Evolutionary conservation across 208 protist genomes (phyloP).

Genomic region (Blechomonas ayalai): DNA sequence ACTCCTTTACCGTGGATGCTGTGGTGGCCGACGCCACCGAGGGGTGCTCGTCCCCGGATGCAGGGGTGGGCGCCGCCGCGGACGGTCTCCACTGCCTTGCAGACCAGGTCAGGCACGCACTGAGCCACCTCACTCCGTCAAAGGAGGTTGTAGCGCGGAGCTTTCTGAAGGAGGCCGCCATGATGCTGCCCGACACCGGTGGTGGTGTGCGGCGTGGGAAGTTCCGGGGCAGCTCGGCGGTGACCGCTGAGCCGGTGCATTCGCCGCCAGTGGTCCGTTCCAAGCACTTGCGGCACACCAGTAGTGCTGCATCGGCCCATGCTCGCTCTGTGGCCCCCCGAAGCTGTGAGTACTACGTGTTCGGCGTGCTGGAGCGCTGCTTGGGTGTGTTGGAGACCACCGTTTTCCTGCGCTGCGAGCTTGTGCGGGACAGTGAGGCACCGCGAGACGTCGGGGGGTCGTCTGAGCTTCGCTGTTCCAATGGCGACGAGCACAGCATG

Average conservation of each 20-base stretch:
- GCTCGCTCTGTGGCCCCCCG: neutral
- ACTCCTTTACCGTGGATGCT: slow-evolving; percentile 38
- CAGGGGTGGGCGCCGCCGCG: neutral
- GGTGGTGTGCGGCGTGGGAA: neutral
- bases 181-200: slow-evolving; percentile 6
- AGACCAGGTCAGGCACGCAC: neutral
- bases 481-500: neutral
- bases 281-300: neutral
- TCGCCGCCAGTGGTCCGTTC: neutral
- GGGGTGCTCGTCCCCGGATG: too few relatives aligned
- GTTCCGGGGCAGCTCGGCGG: neutral
- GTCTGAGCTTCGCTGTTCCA: neutral
- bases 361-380: slow-evolving; percentile 49
- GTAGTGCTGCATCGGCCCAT: too few relatives aligned
- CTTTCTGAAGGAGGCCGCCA: slow-evolving; percentile 16
- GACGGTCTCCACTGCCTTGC: neutral
- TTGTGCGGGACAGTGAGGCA: slow-evolving; percentile 18
- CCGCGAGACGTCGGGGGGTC: neutral
- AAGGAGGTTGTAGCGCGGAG: slow-evolving; percentile 8
- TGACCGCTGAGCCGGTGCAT: neutral
- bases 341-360: slow-evolving; percentile 19
- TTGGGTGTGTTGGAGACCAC: slow-evolving; percentile 32
- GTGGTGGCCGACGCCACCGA: slow-evolving; percentile 7
- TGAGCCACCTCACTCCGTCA: neutral
- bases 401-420: slow-evolving; percentile 43